Percentiles rank a stretch among this genome's conserved stretches.
These are phyloP conservation scores for Trichoderma orchidacearum DNA, from an alignment of 495 filamentous ascomycete genomes.

Conservation along the genomic window DNA sequence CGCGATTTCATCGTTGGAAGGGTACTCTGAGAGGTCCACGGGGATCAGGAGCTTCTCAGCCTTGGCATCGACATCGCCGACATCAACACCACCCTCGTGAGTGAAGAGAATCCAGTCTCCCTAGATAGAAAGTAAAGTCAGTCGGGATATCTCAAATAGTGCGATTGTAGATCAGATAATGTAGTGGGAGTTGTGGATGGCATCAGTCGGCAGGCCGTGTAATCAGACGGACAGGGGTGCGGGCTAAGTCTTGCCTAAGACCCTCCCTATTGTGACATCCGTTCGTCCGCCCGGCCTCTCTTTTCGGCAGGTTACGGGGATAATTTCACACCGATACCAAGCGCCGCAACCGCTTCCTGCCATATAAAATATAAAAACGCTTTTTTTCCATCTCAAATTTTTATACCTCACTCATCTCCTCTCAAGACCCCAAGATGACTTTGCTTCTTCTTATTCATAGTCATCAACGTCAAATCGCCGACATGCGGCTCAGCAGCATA, in stretches of 20 bases:
- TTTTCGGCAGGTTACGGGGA: not conserved
- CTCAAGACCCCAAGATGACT: not conserved
- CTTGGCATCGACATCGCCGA: constrained; percentile 98
- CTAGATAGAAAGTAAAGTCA: constrained; percentile 29
- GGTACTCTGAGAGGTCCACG: constrained; percentile 88
- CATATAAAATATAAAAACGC: not conserved
- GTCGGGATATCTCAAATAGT: not conserved
- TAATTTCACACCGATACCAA: not conserved
- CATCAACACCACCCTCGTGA: constrained; percentile 98
- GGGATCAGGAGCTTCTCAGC: constrained; percentile 96
- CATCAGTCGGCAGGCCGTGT: not conserved
- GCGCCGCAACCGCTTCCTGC: not conserved
- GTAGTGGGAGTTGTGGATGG: not conserved
- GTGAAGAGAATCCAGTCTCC: constrained; percentile 99
- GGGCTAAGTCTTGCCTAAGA: not conserved
- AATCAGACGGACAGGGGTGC: not conserved
- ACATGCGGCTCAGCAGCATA: not conserved
- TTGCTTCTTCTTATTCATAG: not conserved
- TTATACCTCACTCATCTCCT: not conserved
- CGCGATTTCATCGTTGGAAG: constrained; percentile 91
- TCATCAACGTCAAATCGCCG: not conserved
- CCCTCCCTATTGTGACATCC: constrained; percentile 3
- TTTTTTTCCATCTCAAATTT: not conserved
- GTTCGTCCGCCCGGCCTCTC: constrained; percentile 4
- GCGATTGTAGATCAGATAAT: not conserved